A percentile compares a stretch with the other conserved stretches of the same genome.
Conservation (phyloP, 2,329 filamentous ascomycete genomes). For the Diplodia seriata region DNA sequence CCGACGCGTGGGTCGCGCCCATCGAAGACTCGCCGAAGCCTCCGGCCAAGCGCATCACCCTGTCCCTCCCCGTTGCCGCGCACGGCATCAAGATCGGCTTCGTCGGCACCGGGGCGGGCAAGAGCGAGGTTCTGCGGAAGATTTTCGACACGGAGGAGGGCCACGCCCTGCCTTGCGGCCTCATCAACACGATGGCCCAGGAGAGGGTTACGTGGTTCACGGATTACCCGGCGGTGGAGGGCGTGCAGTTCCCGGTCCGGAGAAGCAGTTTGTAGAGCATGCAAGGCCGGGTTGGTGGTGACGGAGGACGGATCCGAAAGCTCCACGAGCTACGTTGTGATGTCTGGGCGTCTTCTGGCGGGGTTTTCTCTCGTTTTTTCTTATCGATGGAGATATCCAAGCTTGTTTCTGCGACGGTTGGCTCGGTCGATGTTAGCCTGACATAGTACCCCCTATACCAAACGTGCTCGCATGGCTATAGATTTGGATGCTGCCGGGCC, state of each 20-base stretch:
- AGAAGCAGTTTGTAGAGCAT: constrained; percentile 67
- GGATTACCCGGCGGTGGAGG: constrained; percentile 83
- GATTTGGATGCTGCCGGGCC: constrained; percentile 26
- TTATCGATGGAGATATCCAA: constrained; percentile 32
- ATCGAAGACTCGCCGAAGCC: constrained; percentile 96
- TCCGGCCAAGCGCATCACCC: constrained; percentile 85
- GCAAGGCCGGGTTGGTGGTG: background rate
- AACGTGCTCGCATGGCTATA: constrained; percentile 20
- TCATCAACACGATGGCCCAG: constrained; percentile 84
- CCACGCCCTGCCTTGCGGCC: constrained; percentile 76
- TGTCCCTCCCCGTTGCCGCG: constrained; percentile 88
- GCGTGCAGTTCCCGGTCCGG: constrained; percentile 76
- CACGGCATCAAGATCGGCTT: constrained; percentile 89
- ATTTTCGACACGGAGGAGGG: constrained; percentile 85
- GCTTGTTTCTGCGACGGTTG: constrained; percentile 28
- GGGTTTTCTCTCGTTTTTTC: constrained; percentile 23
- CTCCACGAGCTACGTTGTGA: constrained; percentile 27
- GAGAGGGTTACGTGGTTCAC: constrained; percentile 97
- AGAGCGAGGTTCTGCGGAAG: constrained; percentile 89
- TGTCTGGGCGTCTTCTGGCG: constrained; percentile 13
- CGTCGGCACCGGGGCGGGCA: constrained; percentile 85
- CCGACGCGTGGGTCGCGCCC: constrained; percentile 87
- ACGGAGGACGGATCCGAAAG: constrained; percentile 8
- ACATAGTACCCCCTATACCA: constrained; percentile 9
- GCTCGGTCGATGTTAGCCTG: constrained; percentile 26